These are phyloP conservation scores for Backusella australiensis DNA, from an alignment of 192 early-diverging fungal species.

Conservation along the genomic window DNA sequence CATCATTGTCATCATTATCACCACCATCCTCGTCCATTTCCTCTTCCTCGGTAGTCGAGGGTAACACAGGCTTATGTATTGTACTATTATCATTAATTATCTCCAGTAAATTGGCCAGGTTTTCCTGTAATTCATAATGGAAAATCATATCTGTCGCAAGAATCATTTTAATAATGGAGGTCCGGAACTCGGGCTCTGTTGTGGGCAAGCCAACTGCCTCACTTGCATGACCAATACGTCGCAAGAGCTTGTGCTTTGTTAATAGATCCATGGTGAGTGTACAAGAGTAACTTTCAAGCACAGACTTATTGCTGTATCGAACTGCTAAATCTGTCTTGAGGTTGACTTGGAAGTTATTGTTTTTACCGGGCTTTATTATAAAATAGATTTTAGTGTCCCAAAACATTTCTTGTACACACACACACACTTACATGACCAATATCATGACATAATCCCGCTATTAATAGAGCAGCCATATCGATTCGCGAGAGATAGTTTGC, in stretches of 20 bases:
- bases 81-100: constrained; percentile 10
- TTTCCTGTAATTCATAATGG: constrained; percentile 73
- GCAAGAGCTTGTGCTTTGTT: constrained; percentile 68
- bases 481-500: constrained; percentile 62
- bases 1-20: background rate
- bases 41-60: constrained; percentile 11
- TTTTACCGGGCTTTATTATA: constrained; percentile 72
- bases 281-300: constrained; percentile 86
- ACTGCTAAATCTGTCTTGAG: constrained; percentile 72
- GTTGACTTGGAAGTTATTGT: constrained; percentile 92
- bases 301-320: constrained; percentile 74
- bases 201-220: constrained; percentile 47
- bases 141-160: constrained; percentile 90
- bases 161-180: constrained; percentile 68
- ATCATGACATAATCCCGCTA: constrained; percentile 90
- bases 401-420: background rate
- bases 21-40: background rate
- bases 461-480: constrained; percentile 74
- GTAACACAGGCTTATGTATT: constrained; percentile 11
- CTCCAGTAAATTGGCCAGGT: constrained; percentile 45
- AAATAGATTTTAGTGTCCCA: background rate
- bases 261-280: constrained; percentile 75
- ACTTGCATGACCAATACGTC: constrained; percentile 48
- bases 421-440: constrained; percentile 68
- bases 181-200: constrained; percentile 44